phyloP scores from a whole-genome alignment of 2,329 filamentous ascomycete species.

The Phialemonium atrogriseum region DNA sequence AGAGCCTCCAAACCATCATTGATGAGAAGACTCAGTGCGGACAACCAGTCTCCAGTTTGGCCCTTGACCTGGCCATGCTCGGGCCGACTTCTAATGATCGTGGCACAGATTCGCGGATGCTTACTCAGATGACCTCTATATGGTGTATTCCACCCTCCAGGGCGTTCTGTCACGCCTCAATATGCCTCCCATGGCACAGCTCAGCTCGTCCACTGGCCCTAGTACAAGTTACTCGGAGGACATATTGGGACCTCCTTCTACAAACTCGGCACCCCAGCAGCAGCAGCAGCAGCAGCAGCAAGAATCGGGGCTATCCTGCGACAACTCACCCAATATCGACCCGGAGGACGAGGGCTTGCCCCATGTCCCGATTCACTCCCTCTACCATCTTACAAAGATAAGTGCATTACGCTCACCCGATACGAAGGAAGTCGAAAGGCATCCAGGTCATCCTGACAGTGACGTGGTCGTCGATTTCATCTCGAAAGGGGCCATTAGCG shows the following conservation, averaged over 20 bases:
- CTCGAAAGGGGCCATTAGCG: slow-evolving; percentile 29
- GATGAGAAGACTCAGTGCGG: slow-evolving; percentile 30
- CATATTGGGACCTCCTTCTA: slow-evolving; percentile 8
- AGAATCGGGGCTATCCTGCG: slow-evolving; percentile 13
- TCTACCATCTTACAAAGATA: slow-evolving; percentile 26
- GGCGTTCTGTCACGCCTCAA: slow-evolving; percentile 10
- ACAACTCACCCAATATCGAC: slow-evolving; percentile 16
- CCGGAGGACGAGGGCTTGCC: slow-evolving; percentile 24
- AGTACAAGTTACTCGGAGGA: no score
- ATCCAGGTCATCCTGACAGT: neutral
- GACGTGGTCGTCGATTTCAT: slow-evolving; percentile 22
- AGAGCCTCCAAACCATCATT: slow-evolving; percentile 32
- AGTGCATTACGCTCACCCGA: slow-evolving; percentile 6
- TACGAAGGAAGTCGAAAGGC: slow-evolving; percentile 17
- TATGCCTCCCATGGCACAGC: slow-evolving; percentile 8
- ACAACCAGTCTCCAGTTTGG: slow-evolving; percentile 2
- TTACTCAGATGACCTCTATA: slow-evolving; percentile 14
- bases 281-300: slow-evolving; percentile 4
- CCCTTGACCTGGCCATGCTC: slow-evolving; percentile 1
- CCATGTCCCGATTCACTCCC: slow-evolving; percentile 28
- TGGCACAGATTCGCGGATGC: slow-evolving; percentile 6
- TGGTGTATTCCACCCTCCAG: slow-evolving; percentile 13
- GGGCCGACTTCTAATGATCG: neutral
- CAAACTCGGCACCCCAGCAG: slow-evolving; percentile 6
- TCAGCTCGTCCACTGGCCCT: no score